Evolutionary conservation across 495 filamentous ascomycete genomes (phyloP), one percentile per base, ranked within the genome.

Genomic region (Cercophora scortea): DNA sequence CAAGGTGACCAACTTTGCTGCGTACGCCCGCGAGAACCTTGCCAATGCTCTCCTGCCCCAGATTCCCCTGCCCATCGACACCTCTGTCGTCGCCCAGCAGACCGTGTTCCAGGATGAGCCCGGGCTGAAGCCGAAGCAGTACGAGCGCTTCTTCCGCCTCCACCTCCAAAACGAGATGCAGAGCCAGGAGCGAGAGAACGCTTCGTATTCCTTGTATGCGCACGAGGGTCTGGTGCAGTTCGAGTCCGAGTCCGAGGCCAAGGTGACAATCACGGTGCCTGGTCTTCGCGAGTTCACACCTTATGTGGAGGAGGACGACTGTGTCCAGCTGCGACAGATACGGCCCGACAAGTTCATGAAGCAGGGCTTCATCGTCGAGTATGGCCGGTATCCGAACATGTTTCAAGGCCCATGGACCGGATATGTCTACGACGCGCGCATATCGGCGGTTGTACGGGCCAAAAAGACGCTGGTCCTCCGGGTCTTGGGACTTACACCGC

Each of bases 271-370:
- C 12, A 47, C 67, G 8, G 63, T 74, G 25, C 73, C 71, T 6
- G 73, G 73, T 3, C 63, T 76, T 32, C 58, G 68, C 25, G 72
- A 75, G 47, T 66, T 72, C 43, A 71, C 56, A 9, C 73, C 73
- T 5, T 60, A 64, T 42, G 54, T 76, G 35, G 63, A 72, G 34
- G 61, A 72, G 39, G 73, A 70, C 41, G 72, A 76, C 48, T 48
- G 66, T 39, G 55, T 76, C n/a, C 61, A 66, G 47, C 61, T 76
- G 40, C 67, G 73, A 11, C 71, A 76, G 55, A 46, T 75, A n/a
- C 51, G 57, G 9, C 47, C 55, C 36, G 53, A 60, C 54, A 58
- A 47, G 56, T 17, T 50, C 48, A n/a, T 25, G 25, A 25, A 25
- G 2, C 25, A 2, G 2, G 5, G 25, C 25, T 5, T 2, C 2